Base-by-base conservation (phyloP, 257 asterid genomes). In the Scutellaria barbata region DNA sequence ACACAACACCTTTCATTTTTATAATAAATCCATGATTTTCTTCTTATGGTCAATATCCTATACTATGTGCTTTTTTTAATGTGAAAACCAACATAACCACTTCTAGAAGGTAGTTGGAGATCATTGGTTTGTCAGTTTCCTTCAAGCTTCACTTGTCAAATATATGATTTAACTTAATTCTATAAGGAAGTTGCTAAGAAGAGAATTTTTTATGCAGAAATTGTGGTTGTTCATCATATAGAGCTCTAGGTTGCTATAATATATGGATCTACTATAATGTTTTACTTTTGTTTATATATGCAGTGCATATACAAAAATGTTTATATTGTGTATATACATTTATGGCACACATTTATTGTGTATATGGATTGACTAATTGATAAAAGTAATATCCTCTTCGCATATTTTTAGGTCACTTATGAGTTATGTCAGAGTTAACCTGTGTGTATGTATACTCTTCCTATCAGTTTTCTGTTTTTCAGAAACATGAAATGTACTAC, bases 131-230 rank as follows among this genome's bases (percentile, higher is more conserved):
- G 14, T 52, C 41, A 66, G 10, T 60, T 25, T 8, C 20, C 11
- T 12, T 13, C 25, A 22, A 2, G 25, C 2, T 22, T 2, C 25
- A 18, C 18, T 11, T 53, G 42, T 43, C 46, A 16, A 62, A 46
- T 8, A 43, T 25, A 50, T 39, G 70, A 72, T 67, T 67, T 50
- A 61, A 12, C 64, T 48, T 53, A 53, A 54, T 64, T 64, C n/a
- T 55, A 33, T 54, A 43, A 55, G 58, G 18, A 30, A 25, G 48
- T 41, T 16, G 30, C 56, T n/a, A 50, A 9, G 22, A 22, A 14
- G 14, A 46, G 73, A 74, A 30, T 68, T 33, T 55, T 57, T 53
- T 61, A 61, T 68, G 25, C 25, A 33, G 18, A 63, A 63, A 9
- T 60, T 47, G 65, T 59, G 16, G 8, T 20, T 51, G n/a, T 54